Evolutionary conservation across 2,329 filamentous ascomycete species (phyloP).

Genomic region (Cercospora beticola): DNA sequence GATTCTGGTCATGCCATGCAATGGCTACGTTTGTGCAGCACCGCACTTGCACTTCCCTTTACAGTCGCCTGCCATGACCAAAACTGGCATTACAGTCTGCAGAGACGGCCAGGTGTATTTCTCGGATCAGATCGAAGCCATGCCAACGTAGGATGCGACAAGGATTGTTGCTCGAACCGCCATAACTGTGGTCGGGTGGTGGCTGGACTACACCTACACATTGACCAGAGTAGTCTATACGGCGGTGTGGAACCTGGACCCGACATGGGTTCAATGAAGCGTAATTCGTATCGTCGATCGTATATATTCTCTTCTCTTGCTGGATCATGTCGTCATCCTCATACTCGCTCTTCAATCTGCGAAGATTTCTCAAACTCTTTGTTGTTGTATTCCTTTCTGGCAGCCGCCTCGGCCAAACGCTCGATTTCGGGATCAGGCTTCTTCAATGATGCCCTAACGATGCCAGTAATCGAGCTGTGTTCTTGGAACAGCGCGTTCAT

Average conservation of each 20-base stretch:
- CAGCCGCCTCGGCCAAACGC: constrained; percentile 10
- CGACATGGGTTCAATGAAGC: background rate
- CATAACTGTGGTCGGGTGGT: background rate
- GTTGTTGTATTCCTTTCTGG: constrained; percentile 15
- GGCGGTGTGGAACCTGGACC: background rate
- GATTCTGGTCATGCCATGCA: background rate
- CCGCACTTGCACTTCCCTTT: background rate
- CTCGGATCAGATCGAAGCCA: background rate
- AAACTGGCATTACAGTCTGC: background rate
- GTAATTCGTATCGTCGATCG: background rate
- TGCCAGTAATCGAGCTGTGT: constrained; percentile 29
- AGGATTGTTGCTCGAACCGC: background rate
- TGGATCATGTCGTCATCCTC: background rate
- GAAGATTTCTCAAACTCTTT: constrained; percentile 16
- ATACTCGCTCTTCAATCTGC: constrained; percentile 14
- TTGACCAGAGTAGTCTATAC: background rate
- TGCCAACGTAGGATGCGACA: background rate
- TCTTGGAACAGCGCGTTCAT: constrained; percentile 38
- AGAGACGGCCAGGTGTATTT: background rate
- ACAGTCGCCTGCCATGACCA: background rate
- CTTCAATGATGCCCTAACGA: constrained; percentile 20
- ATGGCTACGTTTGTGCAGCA: background rate
- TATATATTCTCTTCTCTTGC: background rate
- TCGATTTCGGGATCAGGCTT: constrained; percentile 15
- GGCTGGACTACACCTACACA: background rate